phyloP scores from a whole-genome alignment of 495 filamentous ascomycete genomes.

The Daldinia childiae region DNA sequence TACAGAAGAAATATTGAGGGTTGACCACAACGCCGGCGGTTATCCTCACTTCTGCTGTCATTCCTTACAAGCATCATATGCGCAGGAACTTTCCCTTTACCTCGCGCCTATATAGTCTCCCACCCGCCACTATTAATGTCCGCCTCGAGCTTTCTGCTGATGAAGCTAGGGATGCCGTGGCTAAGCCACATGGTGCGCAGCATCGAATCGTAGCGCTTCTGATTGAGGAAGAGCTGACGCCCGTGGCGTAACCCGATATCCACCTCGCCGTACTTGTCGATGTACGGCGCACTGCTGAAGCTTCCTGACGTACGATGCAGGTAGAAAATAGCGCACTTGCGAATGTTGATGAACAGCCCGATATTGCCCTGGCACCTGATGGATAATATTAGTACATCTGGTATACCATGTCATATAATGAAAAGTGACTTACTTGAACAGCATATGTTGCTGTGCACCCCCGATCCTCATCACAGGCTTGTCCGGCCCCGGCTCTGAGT shows the following conservation, averaged over 20 bases:
- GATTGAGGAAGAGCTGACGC: slow-evolving; percentile 90
- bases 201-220: slow-evolving; percentile 90
- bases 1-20: background rate
- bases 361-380: slow-evolving; percentile 85
- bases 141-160: slow-evolving; percentile 87
- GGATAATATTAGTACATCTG: slow-evolving; percentile 31
- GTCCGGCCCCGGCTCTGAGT: slow-evolving; percentile 51
- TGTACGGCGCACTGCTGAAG: slow-evolving; percentile 88
- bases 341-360: slow-evolving; percentile 93
- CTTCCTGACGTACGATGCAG: slow-evolving; percentile 82
- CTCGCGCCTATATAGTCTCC: slow-evolving; percentile 76
- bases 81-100: background rate
- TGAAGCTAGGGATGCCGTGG: slow-evolving; percentile 86
- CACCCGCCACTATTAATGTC: slow-evolving; percentile 97
- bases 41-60: background rate
- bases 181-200: slow-evolving; percentile 87
- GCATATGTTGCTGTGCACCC: slow-evolving; percentile 88
- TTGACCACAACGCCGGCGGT: background rate
- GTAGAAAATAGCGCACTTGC: slow-evolving; percentile 91
- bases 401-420: background rate
- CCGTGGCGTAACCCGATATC: slow-evolving; percentile 83
- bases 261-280: slow-evolving; percentile 93
- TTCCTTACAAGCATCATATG: background rate
- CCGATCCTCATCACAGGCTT: slow-evolving; percentile 64
- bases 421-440: slow-evolving; percentile 69